These are phyloP conservation scores for Cryptosporidium muris DNA, from an alignment of 169 alveolate genomes.

Conservation along the genomic window DNA sequence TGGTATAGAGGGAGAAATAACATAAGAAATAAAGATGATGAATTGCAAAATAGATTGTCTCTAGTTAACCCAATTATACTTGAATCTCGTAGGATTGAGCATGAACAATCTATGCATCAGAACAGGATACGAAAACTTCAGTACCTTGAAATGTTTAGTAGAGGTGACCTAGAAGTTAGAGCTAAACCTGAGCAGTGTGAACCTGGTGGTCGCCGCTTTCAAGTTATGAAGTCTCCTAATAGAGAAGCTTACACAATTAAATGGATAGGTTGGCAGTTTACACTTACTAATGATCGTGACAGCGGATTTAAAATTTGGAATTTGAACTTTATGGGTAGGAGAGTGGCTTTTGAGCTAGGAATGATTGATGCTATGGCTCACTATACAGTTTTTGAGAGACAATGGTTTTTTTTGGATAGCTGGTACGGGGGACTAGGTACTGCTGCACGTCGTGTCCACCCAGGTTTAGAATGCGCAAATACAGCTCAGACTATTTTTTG, in stretches of 20 bases:
- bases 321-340: constrained; percentile 72
- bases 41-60: neutral
- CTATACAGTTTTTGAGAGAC: constrained; percentile 77
- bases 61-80: constrained; percentile 25
- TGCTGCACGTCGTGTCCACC: constrained; percentile 76
- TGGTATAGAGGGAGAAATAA: too few species aligned
- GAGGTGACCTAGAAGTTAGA: constrained; percentile 76
- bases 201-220: constrained; percentile 77
- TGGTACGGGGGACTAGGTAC: constrained; percentile 81
- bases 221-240: constrained; percentile 68
- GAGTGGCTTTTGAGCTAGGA: constrained; percentile 77
- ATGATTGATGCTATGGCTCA: constrained; percentile 80
- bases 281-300: constrained; percentile 77
- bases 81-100: constrained; percentile 31
- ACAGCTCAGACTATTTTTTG: constrained; percentile 74
- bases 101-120: constrained; percentile 44
- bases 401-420: constrained; percentile 77
- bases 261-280: constrained; percentile 77
- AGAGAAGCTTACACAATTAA: constrained; percentile 72
- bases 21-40: neutral
- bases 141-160: constrained; percentile 49
- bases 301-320: constrained; percentile 76
- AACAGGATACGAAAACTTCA: constrained; percentile 35
- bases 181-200: constrained; percentile 79
- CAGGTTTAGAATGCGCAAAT: constrained; percentile 77